Evolutionary conservation across 805 yeast species (phyloP), one percentile per base, ranked within the genome.

Genomic region (Candida manassasensis): DNA sequence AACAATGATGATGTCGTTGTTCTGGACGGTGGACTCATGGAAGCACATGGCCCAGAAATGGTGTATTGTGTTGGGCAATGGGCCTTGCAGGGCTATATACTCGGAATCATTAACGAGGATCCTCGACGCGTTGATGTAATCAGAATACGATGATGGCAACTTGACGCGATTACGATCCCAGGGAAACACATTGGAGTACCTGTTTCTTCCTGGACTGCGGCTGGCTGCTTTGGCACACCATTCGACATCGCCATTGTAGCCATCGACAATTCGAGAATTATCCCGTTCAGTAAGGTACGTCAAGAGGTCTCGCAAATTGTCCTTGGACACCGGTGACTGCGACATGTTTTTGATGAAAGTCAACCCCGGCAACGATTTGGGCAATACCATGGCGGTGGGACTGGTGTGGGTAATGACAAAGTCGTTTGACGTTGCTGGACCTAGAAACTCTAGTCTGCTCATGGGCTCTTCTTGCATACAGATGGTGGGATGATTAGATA

Each of bases 41-140:
- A 45, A 64, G 24, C 67, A 61, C 73, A 67, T 67, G 25, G 67
- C 57, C 79, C 79, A 74, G 45, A 75, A 75, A 32, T 67, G 67
- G 27, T 54, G 59, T 11, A 51, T 46, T 1, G 78, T 73, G 11
- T 37, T 31, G 0, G 39, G 32, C n/a, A 66, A 50, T 2, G 79
- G 79, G 2, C 90, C 94, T 49, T 84, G 94, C 2, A 83, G 67
- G 0, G 87, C 84, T 21, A 84, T 79, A 51, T 79, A 83, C n/a
- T 41, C 44, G 4, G 35, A 16, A 22, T 37, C 40, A 7, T 41
- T 31, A 47, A 57, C 27, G 2, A 37, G 28, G 16, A 65, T 50
- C 35, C 53, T 49, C 17, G 69, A 62, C 8, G 73, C 73, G 43
- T 67, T 67, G 24, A 63, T 61, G 41, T 65, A 67, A 42, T 66